Percentiles rank a stretch among this genome's conserved stretches.
These are phyloP conservation scores for Arctostaphylos glauca DNA, from an alignment of 148 eudicot genomes.

Conservation along the genomic window DNA sequence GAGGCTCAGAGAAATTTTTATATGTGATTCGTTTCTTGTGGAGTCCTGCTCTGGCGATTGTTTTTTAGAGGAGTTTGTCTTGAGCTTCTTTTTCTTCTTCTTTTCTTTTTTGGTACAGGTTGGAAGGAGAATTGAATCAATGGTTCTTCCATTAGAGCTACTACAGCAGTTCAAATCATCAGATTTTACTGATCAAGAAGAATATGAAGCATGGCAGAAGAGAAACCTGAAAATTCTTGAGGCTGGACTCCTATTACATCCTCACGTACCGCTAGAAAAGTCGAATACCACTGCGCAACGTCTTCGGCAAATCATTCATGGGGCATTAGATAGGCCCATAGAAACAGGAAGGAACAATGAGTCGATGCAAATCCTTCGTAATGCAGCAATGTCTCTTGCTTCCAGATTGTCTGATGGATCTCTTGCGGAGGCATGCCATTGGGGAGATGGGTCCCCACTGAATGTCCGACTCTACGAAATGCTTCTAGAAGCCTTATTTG, in stretches of 20 bases:
- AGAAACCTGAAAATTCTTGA: constrained; percentile 81
- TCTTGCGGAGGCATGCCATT: constrained; percentile 68
- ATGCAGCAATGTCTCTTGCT: constrained; percentile 75
- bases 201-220: constrained; percentile 85
- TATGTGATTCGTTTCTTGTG: neutral
- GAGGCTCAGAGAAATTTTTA: neutral
- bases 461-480: constrained; percentile 86
- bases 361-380: constrained; percentile 87
- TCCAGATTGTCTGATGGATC: constrained; percentile 74
- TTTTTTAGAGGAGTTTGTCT: neutral
- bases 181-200: constrained; percentile 80
- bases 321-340: constrained; percentile 77
- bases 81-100: neutral
- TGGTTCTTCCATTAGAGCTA: constrained; percentile 90
- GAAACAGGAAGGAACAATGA: constrained; percentile 92
- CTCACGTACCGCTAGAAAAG: constrained; percentile 71
- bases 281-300: constrained; percentile 70
- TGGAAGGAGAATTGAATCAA: constrained; percentile 74
- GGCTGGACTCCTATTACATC: constrained; percentile 88
- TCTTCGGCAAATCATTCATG: constrained; percentile 62
- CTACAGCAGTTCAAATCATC: constrained; percentile 87
- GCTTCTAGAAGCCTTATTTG: constrained; percentile 86
- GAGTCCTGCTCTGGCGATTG: neutral
- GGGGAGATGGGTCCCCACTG: constrained; percentile 94
- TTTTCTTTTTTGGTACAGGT: constrained; percentile 43